Conservation (phyloP, 345 rosid species). For the Reutealis trisperma region DNA sequence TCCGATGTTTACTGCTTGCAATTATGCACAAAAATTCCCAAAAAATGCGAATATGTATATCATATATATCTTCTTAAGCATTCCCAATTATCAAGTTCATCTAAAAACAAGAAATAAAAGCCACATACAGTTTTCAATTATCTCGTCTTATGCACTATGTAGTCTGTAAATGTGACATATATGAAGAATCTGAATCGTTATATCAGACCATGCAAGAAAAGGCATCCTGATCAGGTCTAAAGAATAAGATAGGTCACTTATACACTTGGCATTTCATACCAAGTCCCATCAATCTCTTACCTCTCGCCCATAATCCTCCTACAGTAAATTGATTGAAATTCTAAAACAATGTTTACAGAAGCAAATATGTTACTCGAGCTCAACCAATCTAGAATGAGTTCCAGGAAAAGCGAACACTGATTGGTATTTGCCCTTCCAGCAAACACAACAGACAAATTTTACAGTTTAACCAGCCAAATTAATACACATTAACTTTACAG, state of each 20-base stretch:
- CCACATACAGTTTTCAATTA: background rate
- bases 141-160: background rate
- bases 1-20: background rate
- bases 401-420: background rate
- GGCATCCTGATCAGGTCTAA: background rate
- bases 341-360: background rate
- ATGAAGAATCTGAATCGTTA: background rate
- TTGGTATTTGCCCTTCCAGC: background rate
- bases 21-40: background rate
- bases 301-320: background rate
- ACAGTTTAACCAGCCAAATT: background rate
- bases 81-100: background rate
- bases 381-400: background rate
- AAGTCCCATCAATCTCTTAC: background rate
- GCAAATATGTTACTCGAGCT: background rate
- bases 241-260: background rate
- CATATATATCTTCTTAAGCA: background rate
- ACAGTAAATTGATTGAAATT: background rate
- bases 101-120: no score
- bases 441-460: background rate
- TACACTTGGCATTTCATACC: no score
- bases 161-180: background rate
- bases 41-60: background rate
- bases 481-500: background rate
- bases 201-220: background rate